phyloP scores from a whole-genome alignment of 2,329 filamentous ascomycete genomes.

The Apiospora koreana region DNA sequence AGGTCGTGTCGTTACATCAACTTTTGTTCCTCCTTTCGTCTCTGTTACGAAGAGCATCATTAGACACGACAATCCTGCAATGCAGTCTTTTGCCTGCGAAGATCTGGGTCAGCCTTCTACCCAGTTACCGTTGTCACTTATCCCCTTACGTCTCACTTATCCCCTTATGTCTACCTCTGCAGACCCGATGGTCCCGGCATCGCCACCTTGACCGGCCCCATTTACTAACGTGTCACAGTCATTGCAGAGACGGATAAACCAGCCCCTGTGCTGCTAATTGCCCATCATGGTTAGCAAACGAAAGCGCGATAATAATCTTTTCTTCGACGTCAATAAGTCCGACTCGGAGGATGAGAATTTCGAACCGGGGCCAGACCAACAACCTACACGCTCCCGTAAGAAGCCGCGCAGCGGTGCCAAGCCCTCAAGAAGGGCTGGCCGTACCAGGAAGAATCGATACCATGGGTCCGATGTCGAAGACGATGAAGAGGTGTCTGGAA shows the following conservation, averaged over 20 bases:
- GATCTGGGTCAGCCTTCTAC: background rate
- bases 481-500: conserved; percentile 57
- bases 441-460: conserved; percentile 42
- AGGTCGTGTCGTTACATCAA: background rate
- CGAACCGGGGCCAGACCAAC: conserved; percentile 49
- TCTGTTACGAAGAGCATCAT: background rate
- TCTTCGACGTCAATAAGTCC: conserved; percentile 66
- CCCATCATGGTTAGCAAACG: conserved; percentile 51
- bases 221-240: background rate
- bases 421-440: conserved; percentile 27
- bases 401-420: conserved; percentile 41
- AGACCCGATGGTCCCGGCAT: background rate
- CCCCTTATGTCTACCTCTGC: no score
- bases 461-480: conserved; percentile 64
- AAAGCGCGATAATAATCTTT: conserved; percentile 53
- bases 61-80: background rate
- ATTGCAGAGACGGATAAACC: background rate
- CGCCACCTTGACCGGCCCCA: background rate
- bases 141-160: background rate
- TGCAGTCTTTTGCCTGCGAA: background rate
- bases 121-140: background rate
- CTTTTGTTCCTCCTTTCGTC: background rate
- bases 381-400: conserved; percentile 32
- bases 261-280: conserved; percentile 3
- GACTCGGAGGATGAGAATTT: conserved; percentile 69